phyloP scores from a whole-genome alignment of 2,329 filamentous ascomycete species.

The Fusarium sp. region DNA sequence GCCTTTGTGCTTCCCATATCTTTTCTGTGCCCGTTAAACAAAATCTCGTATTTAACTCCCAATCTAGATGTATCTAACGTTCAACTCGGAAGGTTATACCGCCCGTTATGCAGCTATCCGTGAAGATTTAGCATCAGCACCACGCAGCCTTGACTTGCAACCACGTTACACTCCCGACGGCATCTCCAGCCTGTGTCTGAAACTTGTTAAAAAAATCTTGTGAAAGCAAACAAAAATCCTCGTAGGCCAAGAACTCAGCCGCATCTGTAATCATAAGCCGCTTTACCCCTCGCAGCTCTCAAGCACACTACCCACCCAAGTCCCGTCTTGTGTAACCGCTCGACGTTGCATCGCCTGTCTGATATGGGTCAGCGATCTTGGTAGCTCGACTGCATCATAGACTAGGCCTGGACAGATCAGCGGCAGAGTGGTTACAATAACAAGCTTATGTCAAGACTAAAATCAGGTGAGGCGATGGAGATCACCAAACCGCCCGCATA shows the following conservation, averaged over 20 bases:
- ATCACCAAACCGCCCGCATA: background rate
- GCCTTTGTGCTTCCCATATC: slow-evolving; percentile 5
- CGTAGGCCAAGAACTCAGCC: slow-evolving; percentile 16
- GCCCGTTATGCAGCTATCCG: background rate
- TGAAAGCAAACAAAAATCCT: slow-evolving; percentile 8
- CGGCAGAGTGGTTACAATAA: background rate
- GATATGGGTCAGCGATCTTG: slow-evolving; percentile 2
- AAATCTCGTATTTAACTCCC: background rate
- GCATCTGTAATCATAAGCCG: slow-evolving; percentile 13
- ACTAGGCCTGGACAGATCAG: slow-evolving; percentile 8
- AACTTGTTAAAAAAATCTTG: background rate
- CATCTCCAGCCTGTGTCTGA: background rate
- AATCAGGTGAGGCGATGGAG: background rate
- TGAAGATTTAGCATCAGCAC: slow-evolving; percentile 12
- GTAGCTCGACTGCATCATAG: background rate
- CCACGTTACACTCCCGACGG: background rate
- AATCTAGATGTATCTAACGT: background rate
- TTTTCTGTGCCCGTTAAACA: background rate
- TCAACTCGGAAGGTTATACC: slow-evolving; percentile 11
- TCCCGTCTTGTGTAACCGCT: slow-evolving; percentile 34
- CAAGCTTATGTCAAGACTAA: background rate
- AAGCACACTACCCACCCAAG: slow-evolving; percentile 6
- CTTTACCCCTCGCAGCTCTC: slow-evolving; percentile 35
- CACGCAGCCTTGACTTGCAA: background rate
- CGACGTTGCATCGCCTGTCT: slow-evolving; percentile 15